phyloP scores from a whole-genome alignment of 2,329 filamentous ascomycete species.

The Balansia obtecta region DNA sequence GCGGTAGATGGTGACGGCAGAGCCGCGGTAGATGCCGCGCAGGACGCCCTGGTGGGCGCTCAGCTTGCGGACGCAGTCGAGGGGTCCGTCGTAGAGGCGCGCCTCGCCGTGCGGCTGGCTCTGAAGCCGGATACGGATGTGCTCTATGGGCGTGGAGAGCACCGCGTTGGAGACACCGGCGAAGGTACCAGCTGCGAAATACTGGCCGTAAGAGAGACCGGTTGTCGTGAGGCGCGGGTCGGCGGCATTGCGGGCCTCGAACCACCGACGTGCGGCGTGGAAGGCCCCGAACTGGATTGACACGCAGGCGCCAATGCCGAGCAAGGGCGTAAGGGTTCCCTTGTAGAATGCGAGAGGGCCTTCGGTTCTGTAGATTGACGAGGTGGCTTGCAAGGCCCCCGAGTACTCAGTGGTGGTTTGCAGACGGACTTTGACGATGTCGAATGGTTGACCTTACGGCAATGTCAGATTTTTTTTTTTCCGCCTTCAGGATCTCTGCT shows the following conservation, averaged over 20 bases:
- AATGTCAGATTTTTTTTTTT: neutral
- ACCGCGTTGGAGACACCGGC: conserved; percentile 83
- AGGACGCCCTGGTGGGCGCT: conserved; percentile 50
- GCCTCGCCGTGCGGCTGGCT: conserved; percentile 82
- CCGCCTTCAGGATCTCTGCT: too few species aligned
- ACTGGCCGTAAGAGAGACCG: conserved; percentile 67
- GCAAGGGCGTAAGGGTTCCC: conserved; percentile 83
- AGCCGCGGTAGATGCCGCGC: conserved; percentile 72
- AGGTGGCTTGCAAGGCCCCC: conserved; percentile 67
- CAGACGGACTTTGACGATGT: conserved; percentile 95
- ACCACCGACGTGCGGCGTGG: conserved; percentile 75
- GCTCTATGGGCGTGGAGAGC: conserved; percentile 87
- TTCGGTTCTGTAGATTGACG: conserved; percentile 76
- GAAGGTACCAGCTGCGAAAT: conserved; percentile 83
- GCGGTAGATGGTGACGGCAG: conserved; percentile 71
- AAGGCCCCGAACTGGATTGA: conserved; percentile 98
- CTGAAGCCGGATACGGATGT: conserved; percentile 90
- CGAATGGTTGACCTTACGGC: conserved; percentile 55
- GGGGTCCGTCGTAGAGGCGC: conserved; percentile 68
- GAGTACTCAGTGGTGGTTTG: conserved; percentile 79
- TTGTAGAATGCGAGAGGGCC: conserved; percentile 94
- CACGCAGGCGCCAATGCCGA: conserved; percentile 93
- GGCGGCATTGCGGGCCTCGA: conserved; percentile 66
- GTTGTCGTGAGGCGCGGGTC: conserved; percentile 36
- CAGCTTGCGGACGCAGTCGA: conserved; percentile 85